Base-by-base conservation (phyloP, 1,139 yeast species). In the Pichia sp. region DNA sequence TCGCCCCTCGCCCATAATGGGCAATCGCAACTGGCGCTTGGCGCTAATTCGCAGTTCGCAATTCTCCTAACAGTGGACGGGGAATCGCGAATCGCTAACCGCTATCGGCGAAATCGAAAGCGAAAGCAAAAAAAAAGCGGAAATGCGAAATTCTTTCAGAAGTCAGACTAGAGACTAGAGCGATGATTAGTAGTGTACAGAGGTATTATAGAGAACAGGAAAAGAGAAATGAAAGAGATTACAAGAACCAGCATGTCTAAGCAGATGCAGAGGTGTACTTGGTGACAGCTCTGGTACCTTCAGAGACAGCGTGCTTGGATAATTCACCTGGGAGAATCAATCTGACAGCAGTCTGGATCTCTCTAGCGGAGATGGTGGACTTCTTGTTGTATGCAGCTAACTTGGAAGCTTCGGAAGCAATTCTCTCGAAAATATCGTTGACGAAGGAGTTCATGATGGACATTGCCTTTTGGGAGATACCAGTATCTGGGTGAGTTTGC, bases 231-330 rank as follows among this genome's bases (percentile, higher is more conserved):
- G n/a, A n/a, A n/a, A n/a, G n/a, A n/a, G n/a, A n/a, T n/a, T n/a
- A n/a, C n/a, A n/a, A n/a, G n/a, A n/a, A 33, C 26, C 22, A 31
- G 23, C 25, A 40, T 30, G 42, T 45, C 57, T 56, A 63, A 58
- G 67, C 67, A 35, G 66, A 56, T 55, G 80, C 72, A 57, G 96
- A 84, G 60, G 96, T 86, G 80, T 88, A 91, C 78, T 91, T 91
- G 69, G 97, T 88, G 59, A 91, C 97, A 67, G 98, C 96, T 82
- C 96, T 87, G 59, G 97, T 88, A 77, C 97, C 97, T 73, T 88
- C 97, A 58, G 96, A 84, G 59, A 87, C 96, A 59, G 97, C 96
- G 71, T 88, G 97, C 79, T 88, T 91, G 55, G 98, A 96, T 69
- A 91, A 80, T 74, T 91, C 98, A 80, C 98, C 98, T 54, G 98